Conservation (phyloP, 306 rosid genomes). For the Cicer pinnatifidum region DNA sequence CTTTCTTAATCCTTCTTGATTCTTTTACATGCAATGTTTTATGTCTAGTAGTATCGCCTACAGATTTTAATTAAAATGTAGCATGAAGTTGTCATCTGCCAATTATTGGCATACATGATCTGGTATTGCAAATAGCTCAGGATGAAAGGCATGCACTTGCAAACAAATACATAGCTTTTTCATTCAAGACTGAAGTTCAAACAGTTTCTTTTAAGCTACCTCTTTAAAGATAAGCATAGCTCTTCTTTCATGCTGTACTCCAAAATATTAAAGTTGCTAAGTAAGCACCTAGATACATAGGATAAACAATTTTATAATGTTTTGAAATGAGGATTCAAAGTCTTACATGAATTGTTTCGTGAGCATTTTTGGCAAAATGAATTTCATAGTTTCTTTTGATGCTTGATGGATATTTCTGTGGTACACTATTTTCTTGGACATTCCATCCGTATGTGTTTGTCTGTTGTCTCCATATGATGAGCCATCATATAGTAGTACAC, state of each 20-base stretch:
- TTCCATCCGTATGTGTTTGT: slow-evolving; percentile 7
- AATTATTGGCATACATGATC: not conserved
- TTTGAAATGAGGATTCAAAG: not conserved
- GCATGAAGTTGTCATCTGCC: not conserved
- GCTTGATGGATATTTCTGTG: not conserved
- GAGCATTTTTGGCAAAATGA: not conserved
- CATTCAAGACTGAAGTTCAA: slow-evolving; percentile 1
- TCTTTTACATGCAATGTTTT: not conserved
- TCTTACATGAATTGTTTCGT: slow-evolving; percentile 13
- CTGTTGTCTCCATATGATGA: not conserved
- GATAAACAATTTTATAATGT: not conserved
- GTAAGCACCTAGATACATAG: slow-evolving; percentile 20
- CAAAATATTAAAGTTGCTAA: not conserved
- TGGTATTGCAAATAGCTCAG: not conserved
- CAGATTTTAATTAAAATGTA: not conserved
- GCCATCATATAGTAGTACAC: slow-evolving; percentile 5
- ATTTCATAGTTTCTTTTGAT: not conserved
- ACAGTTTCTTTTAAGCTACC: slow-evolving; percentile 1
- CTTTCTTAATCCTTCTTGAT: slow-evolving; percentile 15
- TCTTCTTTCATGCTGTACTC: slow-evolving; percentile 1
- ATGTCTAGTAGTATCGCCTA: slow-evolving; percentile 6
- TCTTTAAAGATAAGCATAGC: slow-evolving; percentile 14
- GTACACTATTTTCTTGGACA: slow-evolving; percentile 6
- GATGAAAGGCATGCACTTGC: slow-evolving; percentile 6
- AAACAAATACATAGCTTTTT: not conserved